Conservation (phyloP, 306 rosid genomes). For the Dalbergia cultrata region DNA sequence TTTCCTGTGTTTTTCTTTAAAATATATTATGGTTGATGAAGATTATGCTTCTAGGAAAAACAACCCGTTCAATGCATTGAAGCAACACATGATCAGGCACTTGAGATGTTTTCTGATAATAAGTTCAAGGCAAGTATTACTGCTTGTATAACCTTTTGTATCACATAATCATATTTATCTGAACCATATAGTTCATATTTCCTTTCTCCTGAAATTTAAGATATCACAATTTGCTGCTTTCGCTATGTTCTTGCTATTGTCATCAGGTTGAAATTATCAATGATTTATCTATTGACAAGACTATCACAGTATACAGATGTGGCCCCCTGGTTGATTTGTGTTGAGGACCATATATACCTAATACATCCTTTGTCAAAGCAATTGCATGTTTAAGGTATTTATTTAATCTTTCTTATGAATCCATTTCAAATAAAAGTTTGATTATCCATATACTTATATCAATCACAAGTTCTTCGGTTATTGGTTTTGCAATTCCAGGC, state of each 20-base stretch:
- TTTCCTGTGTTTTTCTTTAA: slow-evolving; percentile 18
- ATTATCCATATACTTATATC: slow-evolving; percentile 22
- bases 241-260: slow-evolving; percentile 15
- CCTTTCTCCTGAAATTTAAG: slow-evolving; percentile 22
- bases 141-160: slow-evolving; percentile 23
- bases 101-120: slow-evolving; percentile 85
- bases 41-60: slow-evolving; percentile 63
- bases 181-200: slow-evolving; percentile 25
- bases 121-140: slow-evolving; percentile 76
- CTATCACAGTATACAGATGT: slow-evolving; percentile 96
- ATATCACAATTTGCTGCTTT: slow-evolving; percentile 24
- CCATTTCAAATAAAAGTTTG: slow-evolving; percentile 1
- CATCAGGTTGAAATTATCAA: slow-evolving; percentile 93
- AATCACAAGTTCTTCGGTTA: neutral
- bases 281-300: slow-evolving; percentile 89
- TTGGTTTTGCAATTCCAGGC: slow-evolving; percentile 70
- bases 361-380: slow-evolving; percentile 95
- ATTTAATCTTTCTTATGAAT: slow-evolving; percentile 31
- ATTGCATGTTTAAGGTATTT: slow-evolving; percentile 87
- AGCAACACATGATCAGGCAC: slow-evolving; percentile 87
- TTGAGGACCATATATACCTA: slow-evolving; percentile 98
- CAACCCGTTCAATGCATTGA: slow-evolving; percentile 98
- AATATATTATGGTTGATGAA: slow-evolving; percentile 16
- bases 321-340: slow-evolving; percentile 96
- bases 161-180: slow-evolving; percentile 4